phyloP scores from a whole-genome alignment of 768 basidiomycete genomes.

The Tylopilus intermedius region DNA sequence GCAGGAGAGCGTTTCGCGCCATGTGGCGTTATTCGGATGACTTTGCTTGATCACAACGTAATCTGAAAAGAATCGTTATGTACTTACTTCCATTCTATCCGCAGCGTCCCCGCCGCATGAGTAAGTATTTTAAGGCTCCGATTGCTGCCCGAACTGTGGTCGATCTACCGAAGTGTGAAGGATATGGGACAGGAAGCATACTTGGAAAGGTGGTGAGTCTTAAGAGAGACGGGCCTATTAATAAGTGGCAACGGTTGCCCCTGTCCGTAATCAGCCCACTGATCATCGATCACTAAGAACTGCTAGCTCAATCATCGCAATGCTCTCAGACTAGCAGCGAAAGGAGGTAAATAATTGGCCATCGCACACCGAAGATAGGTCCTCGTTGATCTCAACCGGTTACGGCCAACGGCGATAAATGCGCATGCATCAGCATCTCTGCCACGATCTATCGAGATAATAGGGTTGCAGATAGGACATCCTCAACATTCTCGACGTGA shows the following conservation, averaged over 20 bases:
- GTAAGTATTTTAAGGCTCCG: not conserved
- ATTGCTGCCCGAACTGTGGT: not conserved
- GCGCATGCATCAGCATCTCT: too few species aligned
- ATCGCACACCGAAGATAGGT: slow-evolving; percentile 66
- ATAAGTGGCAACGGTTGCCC: not conserved
- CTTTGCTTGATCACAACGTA: not conserved
- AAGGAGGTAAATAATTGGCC: not conserved
- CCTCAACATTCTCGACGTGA: not conserved
- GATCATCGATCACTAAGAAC: not conserved
- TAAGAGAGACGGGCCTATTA: not conserved
- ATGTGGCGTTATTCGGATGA: not conserved
- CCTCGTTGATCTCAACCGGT: slow-evolving; percentile 48
- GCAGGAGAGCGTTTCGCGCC: not conserved
- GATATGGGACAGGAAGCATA: not conserved
- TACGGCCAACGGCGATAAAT: slow-evolving; percentile 88
- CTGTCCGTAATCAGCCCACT: not conserved
- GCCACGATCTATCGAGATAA: not conserved
- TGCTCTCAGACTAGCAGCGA: not conserved
- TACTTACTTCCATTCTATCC: not conserved
- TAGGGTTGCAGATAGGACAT: not conserved
- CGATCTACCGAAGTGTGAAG: not conserved
- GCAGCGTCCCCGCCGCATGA: not conserved
- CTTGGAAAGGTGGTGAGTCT: not conserved
- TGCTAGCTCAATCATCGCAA: not conserved
- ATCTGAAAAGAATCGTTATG: not conserved